These are phyloP conservation scores for Neurospora intermedia DNA, from an alignment of 495 filamentous ascomycete species.

Conservation along the genomic window DNA sequence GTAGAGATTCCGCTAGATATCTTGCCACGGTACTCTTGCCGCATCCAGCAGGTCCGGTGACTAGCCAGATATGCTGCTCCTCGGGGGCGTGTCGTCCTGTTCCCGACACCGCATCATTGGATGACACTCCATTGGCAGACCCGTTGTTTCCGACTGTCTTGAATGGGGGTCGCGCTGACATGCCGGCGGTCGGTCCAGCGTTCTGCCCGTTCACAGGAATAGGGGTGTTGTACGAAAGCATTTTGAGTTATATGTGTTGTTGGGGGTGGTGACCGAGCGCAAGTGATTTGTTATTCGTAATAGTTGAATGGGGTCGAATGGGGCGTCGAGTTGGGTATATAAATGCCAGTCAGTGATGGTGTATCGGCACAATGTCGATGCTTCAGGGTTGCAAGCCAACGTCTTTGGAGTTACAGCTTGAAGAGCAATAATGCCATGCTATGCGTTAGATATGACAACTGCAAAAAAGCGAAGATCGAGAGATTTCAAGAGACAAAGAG, in stretches of 20 bases:
- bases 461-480: neutral
- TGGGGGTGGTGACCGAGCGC: neutral
- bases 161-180: slow-evolving; percentile 22
- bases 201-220: slow-evolving; percentile 26
- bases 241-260: slow-evolving; percentile 6
- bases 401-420: neutral
- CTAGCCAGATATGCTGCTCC: slow-evolving; percentile 85
- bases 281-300: neutral
- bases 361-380: neutral
- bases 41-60: slow-evolving; percentile 94
- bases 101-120: slow-evolving; percentile 15
- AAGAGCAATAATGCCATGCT: neutral
- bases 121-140: slow-evolving; percentile 13
- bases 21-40: slow-evolving; percentile 91
- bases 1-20: slow-evolving; percentile 57
- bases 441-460: neutral
- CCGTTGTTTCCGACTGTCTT: slow-evolving; percentile 18
- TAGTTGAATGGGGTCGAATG: neutral
- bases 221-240: slow-evolving; percentile 35
- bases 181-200: slow-evolving; percentile 18
- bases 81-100: slow-evolving; percentile 16
- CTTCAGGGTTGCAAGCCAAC: neutral
- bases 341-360: neutral
- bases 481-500: neutral
- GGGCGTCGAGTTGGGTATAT: neutral